These are phyloP conservation scores for Sicyos edulis DNA, from an alignment of 306 rosid genomes.

Conservation along the genomic window DNA sequence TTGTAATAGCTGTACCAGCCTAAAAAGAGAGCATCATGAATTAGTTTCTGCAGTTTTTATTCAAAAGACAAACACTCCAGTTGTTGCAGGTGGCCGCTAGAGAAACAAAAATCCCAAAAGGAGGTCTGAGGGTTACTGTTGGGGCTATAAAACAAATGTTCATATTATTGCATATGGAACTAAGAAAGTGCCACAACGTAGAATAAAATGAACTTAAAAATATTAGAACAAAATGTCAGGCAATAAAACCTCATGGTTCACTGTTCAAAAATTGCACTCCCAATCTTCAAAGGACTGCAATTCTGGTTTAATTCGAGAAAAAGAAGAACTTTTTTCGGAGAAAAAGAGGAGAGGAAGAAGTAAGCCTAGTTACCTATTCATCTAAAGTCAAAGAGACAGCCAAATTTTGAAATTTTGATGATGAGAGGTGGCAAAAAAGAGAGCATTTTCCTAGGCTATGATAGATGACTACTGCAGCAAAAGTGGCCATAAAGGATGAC, in stretches of 20 bases:
- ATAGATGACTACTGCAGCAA: too few species aligned
- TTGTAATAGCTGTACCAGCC: conserved; percentile 89
- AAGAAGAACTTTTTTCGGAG: neutral
- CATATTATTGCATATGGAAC: neutral
- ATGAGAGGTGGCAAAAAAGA: neutral
- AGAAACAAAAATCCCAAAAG: neutral
- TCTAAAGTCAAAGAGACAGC: neutral
- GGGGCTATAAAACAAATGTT: neutral
- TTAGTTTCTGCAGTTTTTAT: too few species aligned
- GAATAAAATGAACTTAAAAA: neutral
- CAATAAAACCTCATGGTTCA: neutral
- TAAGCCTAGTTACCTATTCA: neutral
- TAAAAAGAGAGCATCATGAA: conserved; percentile 6
- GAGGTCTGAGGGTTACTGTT: neutral
- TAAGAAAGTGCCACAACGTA: neutral
- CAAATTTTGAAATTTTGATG: neutral
- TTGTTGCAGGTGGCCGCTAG: too few species aligned
- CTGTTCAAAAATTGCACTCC: neutral
- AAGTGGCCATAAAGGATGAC: neutral
- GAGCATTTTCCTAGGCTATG: neutral
- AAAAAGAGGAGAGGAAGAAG: neutral
- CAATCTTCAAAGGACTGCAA: conserved; percentile 1
- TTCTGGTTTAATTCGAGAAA: neutral
- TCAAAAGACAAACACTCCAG: too few species aligned
- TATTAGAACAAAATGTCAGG: neutral